phyloP scores from a whole-genome alignment of 2,329 filamentous ascomycete genomes.

The Plectosphaerella cucumerina region DNA sequence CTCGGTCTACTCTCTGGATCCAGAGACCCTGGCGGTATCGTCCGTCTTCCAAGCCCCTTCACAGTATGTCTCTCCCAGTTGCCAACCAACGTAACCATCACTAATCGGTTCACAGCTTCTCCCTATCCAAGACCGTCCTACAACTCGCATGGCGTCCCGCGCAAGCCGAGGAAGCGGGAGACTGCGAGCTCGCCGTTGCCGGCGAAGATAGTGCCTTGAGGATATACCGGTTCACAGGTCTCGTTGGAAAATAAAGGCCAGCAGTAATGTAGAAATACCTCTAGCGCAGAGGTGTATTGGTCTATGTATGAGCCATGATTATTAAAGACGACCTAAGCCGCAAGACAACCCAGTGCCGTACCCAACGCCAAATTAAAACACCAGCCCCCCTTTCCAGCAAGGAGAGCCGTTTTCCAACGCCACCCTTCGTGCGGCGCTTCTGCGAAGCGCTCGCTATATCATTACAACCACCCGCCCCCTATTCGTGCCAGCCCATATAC shows the following conservation, averaged over 20 bases:
- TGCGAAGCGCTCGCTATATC: not conserved
- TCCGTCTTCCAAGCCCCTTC: conserved; percentile 25
- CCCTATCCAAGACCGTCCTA: conserved; percentile 60
- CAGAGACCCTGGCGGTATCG: conserved; percentile 31
- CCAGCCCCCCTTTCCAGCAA: not conserved
- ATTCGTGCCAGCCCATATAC: not conserved
- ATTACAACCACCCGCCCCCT: not conserved
- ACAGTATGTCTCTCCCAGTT: conserved; percentile 31
- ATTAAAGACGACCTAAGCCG: not conserved
- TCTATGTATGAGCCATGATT: conserved; percentile 8
- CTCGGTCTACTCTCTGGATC: conserved; percentile 35
- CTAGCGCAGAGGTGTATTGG: not conserved
- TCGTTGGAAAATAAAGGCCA: not conserved
- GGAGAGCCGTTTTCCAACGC: not conserved
- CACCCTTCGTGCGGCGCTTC: not conserved
- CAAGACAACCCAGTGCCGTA: not conserved
- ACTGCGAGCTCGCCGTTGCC: conserved; percentile 43
- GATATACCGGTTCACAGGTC: conserved; percentile 42
- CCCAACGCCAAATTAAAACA: not conserved
- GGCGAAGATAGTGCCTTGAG: conserved; percentile 59
- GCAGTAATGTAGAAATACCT: conserved; percentile 1
- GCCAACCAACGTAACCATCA: not conserved
- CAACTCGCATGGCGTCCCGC: conserved; percentile 67
- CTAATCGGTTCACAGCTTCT: conserved; percentile 33
- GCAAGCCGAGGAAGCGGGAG: conserved; percentile 5